Percentiles rank a stretch among this genome's conserved stretches.
phyloP scores from a whole-genome alignment of 2,329 filamentous ascomycete species.

The Nothophaeocryptopus gaeumannii region DNA sequence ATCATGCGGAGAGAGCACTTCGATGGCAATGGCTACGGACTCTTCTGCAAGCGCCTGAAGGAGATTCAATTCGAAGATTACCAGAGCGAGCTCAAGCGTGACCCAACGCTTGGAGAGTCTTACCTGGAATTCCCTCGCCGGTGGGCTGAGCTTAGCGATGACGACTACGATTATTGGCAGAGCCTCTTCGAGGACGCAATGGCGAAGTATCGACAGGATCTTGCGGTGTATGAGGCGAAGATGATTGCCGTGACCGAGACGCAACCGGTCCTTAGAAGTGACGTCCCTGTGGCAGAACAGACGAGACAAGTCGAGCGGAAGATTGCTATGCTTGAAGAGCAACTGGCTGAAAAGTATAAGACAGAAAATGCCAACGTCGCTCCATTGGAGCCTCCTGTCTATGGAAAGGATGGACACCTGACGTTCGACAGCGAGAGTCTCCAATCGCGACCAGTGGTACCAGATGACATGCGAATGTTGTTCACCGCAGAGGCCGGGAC shows the following conservation, averaged over 20 bases:
- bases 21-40: slow-evolving; percentile 31
- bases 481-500: slow-evolving; percentile 49
- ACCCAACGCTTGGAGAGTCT: slow-evolving; percentile 29
- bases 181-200: slow-evolving; percentile 28
- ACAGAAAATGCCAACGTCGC: slow-evolving; percentile 25
- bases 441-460: slow-evolving; percentile 22
- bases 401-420: slow-evolving; percentile 28
- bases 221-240: slow-evolving; percentile 32
- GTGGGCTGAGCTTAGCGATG: slow-evolving; percentile 27
- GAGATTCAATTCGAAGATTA: slow-evolving; percentile 26
- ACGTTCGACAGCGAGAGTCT: slow-evolving; percentile 24
- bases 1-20: slow-evolving; percentile 11
- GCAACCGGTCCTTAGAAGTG: slow-evolving; percentile 24
- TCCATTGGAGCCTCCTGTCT: slow-evolving; percentile 24
- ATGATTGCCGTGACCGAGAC: slow-evolving; percentile 27
- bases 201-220: slow-evolving; percentile 29
- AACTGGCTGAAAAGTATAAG: slow-evolving; percentile 29
- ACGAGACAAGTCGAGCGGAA: slow-evolving; percentile 26
- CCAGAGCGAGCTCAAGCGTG: slow-evolving; percentile 24
- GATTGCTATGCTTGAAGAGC: slow-evolving; percentile 32
- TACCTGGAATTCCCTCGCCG: slow-evolving; percentile 30
- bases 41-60: slow-evolving; percentile 27
- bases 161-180: slow-evolving; percentile 29
- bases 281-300: slow-evolving; percentile 20
- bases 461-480: slow-evolving; percentile 49